Evolutionary conservation across 106 monocot genomes (phyloP).

Genomic region (Posidonia australis): DNA sequence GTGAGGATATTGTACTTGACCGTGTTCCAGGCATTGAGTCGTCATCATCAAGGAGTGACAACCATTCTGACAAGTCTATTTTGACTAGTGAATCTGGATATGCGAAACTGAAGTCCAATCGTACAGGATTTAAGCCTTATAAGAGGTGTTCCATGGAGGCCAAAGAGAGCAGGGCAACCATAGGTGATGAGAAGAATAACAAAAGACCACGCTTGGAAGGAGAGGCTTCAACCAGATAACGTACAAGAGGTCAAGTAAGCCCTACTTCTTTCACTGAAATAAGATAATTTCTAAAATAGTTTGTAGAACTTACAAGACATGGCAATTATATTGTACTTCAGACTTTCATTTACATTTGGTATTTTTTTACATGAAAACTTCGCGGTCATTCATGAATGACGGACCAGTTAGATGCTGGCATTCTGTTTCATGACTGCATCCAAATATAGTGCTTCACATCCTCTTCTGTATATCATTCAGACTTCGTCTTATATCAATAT

Average conservation of each 20-base stretch:
- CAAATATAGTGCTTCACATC: too few relatives aligned
- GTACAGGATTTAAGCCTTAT: conserved; percentile 88
- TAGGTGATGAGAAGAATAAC: conserved; percentile 34
- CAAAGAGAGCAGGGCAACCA: conserved; percentile 22
- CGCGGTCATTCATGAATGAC: too few relatives aligned
- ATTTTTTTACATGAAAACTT: too few relatives aligned
- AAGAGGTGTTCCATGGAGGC: conserved; percentile 72
- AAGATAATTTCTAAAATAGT: too few relatives aligned
- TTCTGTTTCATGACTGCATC: too few relatives aligned
- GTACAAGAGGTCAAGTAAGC: neutral
- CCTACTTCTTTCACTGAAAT: too few relatives aligned
- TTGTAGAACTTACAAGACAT: too few relatives aligned
- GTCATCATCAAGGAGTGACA: neutral
- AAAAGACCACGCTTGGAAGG: conserved; percentile 62
- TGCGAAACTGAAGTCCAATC: conserved; percentile 27
- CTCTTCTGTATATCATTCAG: too few relatives aligned
- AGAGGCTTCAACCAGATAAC: conserved; percentile 24
- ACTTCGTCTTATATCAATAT: too few relatives aligned
- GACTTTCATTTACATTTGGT: too few relatives aligned
- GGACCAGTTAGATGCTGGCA: too few relatives aligned
- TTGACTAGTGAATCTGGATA: conserved; percentile 12
- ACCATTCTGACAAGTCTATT: neutral
- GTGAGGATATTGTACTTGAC: conserved; percentile 10
- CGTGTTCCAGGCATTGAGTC: neutral
- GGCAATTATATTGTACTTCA: too few relatives aligned